A percentile compares a stretch with the other conserved stretches of the same genome.
Evolutionary conservation across 371 early-diverging fungal genomes (phyloP).

Genomic region (Mortierella sp.): DNA sequence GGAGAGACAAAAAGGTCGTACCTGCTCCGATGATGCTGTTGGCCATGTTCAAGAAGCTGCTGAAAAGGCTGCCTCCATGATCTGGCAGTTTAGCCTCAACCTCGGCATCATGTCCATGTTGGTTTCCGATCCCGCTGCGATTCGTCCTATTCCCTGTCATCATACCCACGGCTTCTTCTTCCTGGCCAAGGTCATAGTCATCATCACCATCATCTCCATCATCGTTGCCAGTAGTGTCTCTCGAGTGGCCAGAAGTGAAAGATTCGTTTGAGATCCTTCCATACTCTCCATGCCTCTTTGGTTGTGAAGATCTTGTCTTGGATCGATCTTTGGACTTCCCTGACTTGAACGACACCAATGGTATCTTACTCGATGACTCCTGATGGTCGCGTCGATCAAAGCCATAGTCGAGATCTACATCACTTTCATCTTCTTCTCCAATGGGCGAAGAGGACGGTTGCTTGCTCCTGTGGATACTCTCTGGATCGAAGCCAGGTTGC

Average conservation of each 20-base stretch:
- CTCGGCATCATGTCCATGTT: conserved; percentile 9
- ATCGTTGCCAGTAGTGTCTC: not conserved
- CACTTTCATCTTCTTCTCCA: conserved; percentile 24
- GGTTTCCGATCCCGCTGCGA: conserved; percentile 44
- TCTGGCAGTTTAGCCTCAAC: conserved; percentile 38
- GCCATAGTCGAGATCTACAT: conserved; percentile 31
- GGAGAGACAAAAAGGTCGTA: conserved; percentile 11
- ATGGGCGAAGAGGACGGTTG: not conserved
- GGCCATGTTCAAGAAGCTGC: conserved; percentile 74
- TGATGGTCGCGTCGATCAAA: conserved; percentile 17
- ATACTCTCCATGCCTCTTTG: conserved; percentile 30
- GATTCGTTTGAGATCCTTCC: conserved; percentile 46
- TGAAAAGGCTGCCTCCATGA: conserved; percentile 48
- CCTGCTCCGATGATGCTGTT: conserved; percentile 86
- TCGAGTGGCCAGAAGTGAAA: conserved; percentile 22
- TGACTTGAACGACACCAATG: conserved; percentile 27
- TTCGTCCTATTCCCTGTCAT: conserved; percentile 45
- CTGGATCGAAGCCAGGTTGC: conserved; percentile 18
- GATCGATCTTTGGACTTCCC: conserved; percentile 4
- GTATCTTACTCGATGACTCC: conserved; percentile 27
- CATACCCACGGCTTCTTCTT: conserved; percentile 51
- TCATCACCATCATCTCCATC: conserved; percentile 28
- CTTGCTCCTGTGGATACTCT: conserved; percentile 6
- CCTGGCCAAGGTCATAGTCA: conserved; percentile 30
- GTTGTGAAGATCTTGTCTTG: conserved; percentile 18